These are phyloP conservation scores for Coemansia asiatica DNA, from an alignment of 192 early-diverging fungal genomes.

Conservation along the genomic window DNA sequence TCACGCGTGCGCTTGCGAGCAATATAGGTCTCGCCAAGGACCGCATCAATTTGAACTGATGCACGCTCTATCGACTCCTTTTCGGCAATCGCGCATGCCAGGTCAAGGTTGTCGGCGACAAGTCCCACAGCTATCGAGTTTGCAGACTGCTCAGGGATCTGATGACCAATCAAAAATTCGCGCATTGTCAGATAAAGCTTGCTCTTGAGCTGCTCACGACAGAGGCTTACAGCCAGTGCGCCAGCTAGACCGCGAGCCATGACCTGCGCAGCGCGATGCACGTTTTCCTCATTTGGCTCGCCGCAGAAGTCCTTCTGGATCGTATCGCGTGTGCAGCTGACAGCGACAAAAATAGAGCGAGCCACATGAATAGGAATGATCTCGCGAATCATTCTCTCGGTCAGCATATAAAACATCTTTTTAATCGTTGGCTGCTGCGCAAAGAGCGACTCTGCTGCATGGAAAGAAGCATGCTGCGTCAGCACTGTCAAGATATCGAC, in stretches of 20 bases:
- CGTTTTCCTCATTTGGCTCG: conserved; percentile 91
- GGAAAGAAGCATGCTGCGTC: conserved; percentile 63
- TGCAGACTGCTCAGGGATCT: conserved; percentile 53
- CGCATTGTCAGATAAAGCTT: conserved; percentile 65
- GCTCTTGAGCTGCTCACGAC: conserved; percentile 86
- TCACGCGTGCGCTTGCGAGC: conserved; percentile 88
- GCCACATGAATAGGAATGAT: conserved; percentile 89
- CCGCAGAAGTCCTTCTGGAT: conserved; percentile 94
- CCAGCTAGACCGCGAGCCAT: conserved; percentile 95
- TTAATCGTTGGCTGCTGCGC: conserved; percentile 82
- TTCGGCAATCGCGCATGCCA: conserved; percentile 92
- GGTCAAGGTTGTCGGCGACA: conserved; percentile 90
- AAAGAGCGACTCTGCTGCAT: conserved; percentile 78
- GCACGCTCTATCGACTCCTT: conserved; percentile 95
- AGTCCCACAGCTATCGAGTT: conserved; percentile 84
- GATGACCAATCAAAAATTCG: conserved; percentile 48
- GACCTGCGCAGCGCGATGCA: conserved; percentile 89
- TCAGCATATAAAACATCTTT: conserved; percentile 82
- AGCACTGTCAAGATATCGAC: conserved; percentile 52
- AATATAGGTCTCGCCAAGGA: conserved; percentile 66
- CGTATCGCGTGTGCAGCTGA: conserved; percentile 88
- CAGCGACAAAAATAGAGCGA: conserved; percentile 88
- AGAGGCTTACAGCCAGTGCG: conserved; percentile 84
- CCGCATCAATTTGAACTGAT: conserved; percentile 89
- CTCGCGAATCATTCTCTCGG: conserved; percentile 88